A percentile compares a stretch with the other conserved stretches of the same genome.
Conservation (phyloP, 306 rosid genomes). For the Quercus aquifolioides region DNA sequence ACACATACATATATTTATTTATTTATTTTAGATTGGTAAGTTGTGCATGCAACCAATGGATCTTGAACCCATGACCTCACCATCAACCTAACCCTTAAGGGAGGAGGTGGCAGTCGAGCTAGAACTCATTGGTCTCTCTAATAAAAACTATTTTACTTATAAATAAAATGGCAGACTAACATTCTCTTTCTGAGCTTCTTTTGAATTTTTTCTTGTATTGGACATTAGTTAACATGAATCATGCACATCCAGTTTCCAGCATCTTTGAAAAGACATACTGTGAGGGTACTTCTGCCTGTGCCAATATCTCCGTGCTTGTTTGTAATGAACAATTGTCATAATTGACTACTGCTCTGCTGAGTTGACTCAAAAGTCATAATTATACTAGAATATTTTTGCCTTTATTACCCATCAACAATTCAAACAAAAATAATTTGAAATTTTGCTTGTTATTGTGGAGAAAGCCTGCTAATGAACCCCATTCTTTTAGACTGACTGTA, state of each 20-base stretch:
- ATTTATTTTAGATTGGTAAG: too few relatives aligned
- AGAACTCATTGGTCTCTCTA: background rate
- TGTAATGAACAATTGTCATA: background rate
- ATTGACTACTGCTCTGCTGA: background rate
- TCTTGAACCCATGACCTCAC: background rate
- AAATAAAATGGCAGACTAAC: background rate
- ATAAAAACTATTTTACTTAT: background rate
- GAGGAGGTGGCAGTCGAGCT: too few relatives aligned
- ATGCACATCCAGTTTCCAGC: background rate
- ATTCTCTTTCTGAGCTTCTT: background rate
- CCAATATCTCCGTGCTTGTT: background rate
- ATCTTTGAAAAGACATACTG: background rate
- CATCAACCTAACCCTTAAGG: too few relatives aligned
- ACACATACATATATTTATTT: background rate
- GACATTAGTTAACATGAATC: background rate
- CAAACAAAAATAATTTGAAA: background rate
- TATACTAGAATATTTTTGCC: background rate
- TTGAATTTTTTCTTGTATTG: background rate
- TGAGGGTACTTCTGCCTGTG: background rate
- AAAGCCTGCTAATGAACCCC: background rate
- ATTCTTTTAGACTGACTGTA: background rate
- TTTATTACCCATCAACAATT: background rate
- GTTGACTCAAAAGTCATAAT: background rate
- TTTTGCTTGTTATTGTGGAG: too few relatives aligned
- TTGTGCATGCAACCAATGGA: too few relatives aligned